Conservation (phyloP, 495 filamentous ascomycete species). For the Aspergillus taichungensis region DNA sequence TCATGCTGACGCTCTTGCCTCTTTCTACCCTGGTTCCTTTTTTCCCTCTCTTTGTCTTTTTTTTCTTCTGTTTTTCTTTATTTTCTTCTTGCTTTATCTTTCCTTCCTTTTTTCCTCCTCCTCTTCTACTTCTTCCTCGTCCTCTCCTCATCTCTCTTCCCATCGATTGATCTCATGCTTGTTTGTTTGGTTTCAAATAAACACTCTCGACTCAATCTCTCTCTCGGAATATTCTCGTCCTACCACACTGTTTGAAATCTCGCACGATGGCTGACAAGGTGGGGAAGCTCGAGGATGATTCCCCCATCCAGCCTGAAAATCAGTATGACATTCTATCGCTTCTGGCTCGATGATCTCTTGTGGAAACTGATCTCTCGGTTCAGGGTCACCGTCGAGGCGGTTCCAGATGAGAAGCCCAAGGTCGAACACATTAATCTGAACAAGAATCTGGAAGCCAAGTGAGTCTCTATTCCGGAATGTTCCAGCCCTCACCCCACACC, state of each 20-base stretch:
- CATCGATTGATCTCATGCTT: neutral
- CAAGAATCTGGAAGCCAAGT: slow-evolving; percentile 43
- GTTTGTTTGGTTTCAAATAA: neutral
- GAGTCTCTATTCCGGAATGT: slow-evolving; percentile 4
- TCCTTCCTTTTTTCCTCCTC: neutral
- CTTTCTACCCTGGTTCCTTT: neutral
- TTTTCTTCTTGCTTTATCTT: neutral
- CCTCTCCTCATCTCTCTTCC: neutral
- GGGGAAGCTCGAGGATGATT: slow-evolving; percentile 21
- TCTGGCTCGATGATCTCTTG: too few species aligned
- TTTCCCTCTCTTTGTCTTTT: neutral
- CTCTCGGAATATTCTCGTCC: neutral
- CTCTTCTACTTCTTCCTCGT: neutral
- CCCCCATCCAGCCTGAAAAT: slow-evolving; percentile 31
- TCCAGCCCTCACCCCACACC: neutral
- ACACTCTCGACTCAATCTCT: neutral
- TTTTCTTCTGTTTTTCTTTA: neutral
- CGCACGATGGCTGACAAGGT: slow-evolving; percentile 11
- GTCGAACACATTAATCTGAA: slow-evolving; percentile 39
- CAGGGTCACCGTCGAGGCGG: slow-evolving; percentile 15
- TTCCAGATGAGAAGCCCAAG: slow-evolving; percentile 23
- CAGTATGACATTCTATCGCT: slow-evolving; percentile 35
- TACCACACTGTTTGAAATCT: neutral
- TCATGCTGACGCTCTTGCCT: too few species aligned
- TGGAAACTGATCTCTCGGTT: neutral